Evolutionary conservation across 1,139 yeast genomes (phyloP).

Genomic region (Groenewaldozyma auringiensis): DNA sequence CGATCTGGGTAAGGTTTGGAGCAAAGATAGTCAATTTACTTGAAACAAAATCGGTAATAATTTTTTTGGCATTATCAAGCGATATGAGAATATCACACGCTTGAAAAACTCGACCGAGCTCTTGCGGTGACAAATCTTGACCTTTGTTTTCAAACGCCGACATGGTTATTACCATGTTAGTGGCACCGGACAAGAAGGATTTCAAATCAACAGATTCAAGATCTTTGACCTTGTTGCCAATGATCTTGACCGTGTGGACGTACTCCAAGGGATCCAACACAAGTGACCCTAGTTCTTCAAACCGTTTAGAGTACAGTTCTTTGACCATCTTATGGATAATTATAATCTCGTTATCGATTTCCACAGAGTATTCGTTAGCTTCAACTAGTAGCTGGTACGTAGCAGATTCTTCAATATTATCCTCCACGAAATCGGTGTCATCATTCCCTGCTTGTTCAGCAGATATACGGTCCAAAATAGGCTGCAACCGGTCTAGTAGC

Average conservation of each 20-base stretch:
- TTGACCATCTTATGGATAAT: conserved; percentile 46
- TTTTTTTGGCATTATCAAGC: conserved; percentile 39
- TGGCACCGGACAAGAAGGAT: conserved; percentile 49
- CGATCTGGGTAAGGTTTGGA: conserved; percentile 68
- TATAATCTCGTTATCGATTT: conserved; percentile 50
- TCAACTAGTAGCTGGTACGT: conserved; percentile 46
- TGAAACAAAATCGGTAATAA: conserved; percentile 50
- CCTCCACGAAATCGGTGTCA: conserved; percentile 26
- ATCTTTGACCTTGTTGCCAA: conserved; percentile 45
- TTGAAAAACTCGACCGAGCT: conserved; percentile 36
- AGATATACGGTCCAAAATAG: conserved; percentile 24
- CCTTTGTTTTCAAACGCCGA: conserved; percentile 48
- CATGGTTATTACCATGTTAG: conserved; percentile 65
- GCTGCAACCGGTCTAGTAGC: conserved; percentile 23
- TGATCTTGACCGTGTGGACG: conserved; percentile 43
- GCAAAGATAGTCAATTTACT: conserved; percentile 53
- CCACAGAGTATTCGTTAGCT: conserved; percentile 50
- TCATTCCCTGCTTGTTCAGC: conserved; percentile 10
- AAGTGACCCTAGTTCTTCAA: conserved; percentile 64
- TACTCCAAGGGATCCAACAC: conserved; percentile 60
- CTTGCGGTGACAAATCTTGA: conserved; percentile 30
- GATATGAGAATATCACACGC: conserved; percentile 45
- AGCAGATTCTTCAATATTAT: conserved; percentile 30
- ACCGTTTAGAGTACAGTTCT: conserved; percentile 49
- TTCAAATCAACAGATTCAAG: conserved; percentile 28